These are phyloP conservation scores for Phallus indusiatus DNA, from an alignment of 768 basidiomycete species.

Conservation along the genomic window DNA sequence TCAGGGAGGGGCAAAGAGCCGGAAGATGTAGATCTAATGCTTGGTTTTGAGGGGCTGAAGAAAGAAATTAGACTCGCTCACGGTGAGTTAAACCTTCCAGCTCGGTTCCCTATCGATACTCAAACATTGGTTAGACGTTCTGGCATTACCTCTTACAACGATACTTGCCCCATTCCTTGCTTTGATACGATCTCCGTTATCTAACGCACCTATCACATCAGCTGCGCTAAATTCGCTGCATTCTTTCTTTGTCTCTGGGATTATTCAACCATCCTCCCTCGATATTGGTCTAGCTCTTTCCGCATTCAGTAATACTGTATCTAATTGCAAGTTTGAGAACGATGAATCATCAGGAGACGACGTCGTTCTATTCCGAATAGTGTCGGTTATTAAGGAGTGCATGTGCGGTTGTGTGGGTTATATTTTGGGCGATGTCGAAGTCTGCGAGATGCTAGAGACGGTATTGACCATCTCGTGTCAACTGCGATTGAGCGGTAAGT, in stretches of 20 bases:
- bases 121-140: conserved; percentile 40
- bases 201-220: conserved; percentile 97
- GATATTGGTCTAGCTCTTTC: conserved; percentile 59
- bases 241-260: conserved; percentile 72
- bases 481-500: conserved; percentile 88
- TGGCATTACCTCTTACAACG: conserved; percentile 43
- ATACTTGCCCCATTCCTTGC: conserved; percentile 86
- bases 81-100: conserved; percentile 31
- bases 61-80: conserved; percentile 58
- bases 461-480: conserved; percentile 95
- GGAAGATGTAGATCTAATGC: conserved; percentile 79
- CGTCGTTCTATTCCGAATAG: conserved; percentile 84
- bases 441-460: conserved; percentile 98
- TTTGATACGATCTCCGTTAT: conserved; percentile 86
- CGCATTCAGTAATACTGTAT: conserved; percentile 80
- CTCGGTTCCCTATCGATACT: neutral
- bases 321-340: conserved; percentile 96
- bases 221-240: conserved; percentile 82
- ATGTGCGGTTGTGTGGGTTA: conserved; percentile 60
- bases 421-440: conserved; percentile 82
- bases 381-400: conserved; percentile 81
- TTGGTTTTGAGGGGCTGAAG: conserved; percentile 80
- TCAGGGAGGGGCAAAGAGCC: conserved; percentile 41
- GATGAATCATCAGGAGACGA: conserved; percentile 98
- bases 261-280: conserved; percentile 51